Base-by-base conservation (phyloP, 345 rosid species). In the Hirschfeldia incana region DNA sequence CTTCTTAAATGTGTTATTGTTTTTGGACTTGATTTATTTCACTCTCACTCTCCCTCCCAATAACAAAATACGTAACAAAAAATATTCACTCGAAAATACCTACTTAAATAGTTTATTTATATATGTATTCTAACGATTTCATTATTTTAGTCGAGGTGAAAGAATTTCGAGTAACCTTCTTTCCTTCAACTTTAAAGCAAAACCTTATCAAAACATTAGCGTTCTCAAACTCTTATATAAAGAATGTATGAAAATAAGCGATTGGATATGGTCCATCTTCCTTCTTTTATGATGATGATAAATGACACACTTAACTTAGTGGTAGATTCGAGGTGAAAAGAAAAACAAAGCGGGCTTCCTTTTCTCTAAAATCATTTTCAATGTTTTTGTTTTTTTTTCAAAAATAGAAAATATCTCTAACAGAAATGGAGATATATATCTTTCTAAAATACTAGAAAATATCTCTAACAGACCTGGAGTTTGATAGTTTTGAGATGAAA, bases 261-360 rank as follows among this genome's bases (percentile, higher is more conserved):
- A 13, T 33, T 16, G 13, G 30, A 1, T 62, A 62, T 42, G 16
- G 46, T 73, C 46, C 30, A 13, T 30, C 49, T 62, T 44, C 17
- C 10, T 73, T 62, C 61, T 21, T 57, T 36, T 70, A 53, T 55
- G 28, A 33, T 61, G 11, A 46, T 74, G 62, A 2, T 74, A 46
- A 64, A 49, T 49, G 8, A 62, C 69, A 44, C 42, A 29, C 2
- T 72, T 72, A 59, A 42, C 13, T 42, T 10, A 42, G 13, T 42
- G 44, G 49, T n/a, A 61, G 44, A 44, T 49, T 73, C 13, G 29
- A 62, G 5, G 21, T 30, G 17, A 30, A 42, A 28, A 1, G 1
- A 57, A 57, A 16, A 42, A 27, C 7, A 58, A 6, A 30, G 30
- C 29, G 11, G 16, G 2, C 32, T 1, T 44, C 13, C 44, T 73